Base-by-base conservation (phyloP, 164 flowering plant genomes). In the Sedum album region DNA sequence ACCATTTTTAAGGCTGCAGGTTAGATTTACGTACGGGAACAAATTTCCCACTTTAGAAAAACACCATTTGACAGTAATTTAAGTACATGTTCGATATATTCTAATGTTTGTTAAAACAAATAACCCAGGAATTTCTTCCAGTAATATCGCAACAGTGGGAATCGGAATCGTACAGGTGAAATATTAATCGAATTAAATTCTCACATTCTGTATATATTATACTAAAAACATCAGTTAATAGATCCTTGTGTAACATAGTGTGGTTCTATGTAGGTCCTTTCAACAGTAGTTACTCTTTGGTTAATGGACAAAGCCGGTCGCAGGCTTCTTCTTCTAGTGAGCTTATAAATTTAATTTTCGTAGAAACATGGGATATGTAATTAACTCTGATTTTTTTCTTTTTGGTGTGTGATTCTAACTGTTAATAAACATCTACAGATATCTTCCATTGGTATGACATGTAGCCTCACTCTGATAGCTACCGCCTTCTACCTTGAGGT, bases 281-380 rank as follows among this genome's bases (percentile, higher is more conserved):
- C 82, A 13, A 79, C 85, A 62, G 75, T 68, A 31, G 51, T 80
- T 53, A 63, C 79, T n/a, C 70, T 78, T 21, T 80, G 83, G 83
- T 70, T 82, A 77, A 55, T 78, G 72, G 83, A 82, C 73, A 79
- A 70, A 73, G 71, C 80, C 68, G 85, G 85, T 1, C 83, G 85
- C 49, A 76, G 85, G 69, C 70, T 82, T 38, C 83, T 82, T 60
- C 83, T 82, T 21, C 72, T 74, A 10, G 84, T 81, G 68, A 4
- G 80, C 70, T n/a, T 51, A n/a, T 42, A 25, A 5, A 36, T 0
- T 38, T 20, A 63, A 31, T 63, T 5, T 60, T 44, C 9, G n/a
- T n/a, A n/a, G n/a, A n/a, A n/a, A n/a, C 20, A 26, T 44, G 33
- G 25, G 38, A 35, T 65, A 9, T 21, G 57, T 21, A 4, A 11